These are phyloP conservation scores for Yamadazyma takamatsuzukensis DNA, from an alignment of 805 yeast genomes.

Conservation along the genomic window DNA sequence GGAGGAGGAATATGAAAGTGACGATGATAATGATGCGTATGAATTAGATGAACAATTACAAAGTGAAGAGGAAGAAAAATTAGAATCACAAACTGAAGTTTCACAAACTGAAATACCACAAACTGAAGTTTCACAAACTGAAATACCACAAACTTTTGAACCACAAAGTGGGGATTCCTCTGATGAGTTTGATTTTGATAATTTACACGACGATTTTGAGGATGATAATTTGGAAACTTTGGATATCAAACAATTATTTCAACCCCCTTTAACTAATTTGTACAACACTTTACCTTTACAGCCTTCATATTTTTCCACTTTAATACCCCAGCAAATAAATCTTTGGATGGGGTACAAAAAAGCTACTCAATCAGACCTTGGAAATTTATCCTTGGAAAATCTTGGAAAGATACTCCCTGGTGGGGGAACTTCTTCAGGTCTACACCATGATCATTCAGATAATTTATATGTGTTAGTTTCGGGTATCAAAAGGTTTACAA, in stretches of 20 bases:
- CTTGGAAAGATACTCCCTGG: constrained; percentile 48
- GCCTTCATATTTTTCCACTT: constrained; percentile 37
- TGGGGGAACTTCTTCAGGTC: constrained; percentile 63
- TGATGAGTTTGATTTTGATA: constrained; percentile 41
- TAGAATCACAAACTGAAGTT: constrained; percentile 18
- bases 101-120: background rate
- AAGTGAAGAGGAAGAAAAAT: constrained; percentile 22
- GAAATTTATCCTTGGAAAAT: constrained; percentile 13
- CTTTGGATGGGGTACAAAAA: constrained; percentile 58
- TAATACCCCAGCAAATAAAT: constrained; percentile 69
- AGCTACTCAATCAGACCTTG: constrained; percentile 1
- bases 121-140: background rate
- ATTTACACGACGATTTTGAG: constrained; percentile 50
- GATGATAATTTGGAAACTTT: constrained; percentile 18
- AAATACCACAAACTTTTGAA: background rate
- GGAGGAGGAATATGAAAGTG: constrained; percentile 12
- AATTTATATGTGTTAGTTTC: constrained; percentile 59
- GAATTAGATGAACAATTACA: constrained; percentile 16
- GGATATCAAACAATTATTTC: constrained; percentile 49
- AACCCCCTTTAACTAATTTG: constrained; percentile 54
- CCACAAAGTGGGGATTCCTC: constrained; percentile 19
- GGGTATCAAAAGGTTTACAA: constrained; percentile 64
- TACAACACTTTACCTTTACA: constrained; percentile 28
- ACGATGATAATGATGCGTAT: constrained; percentile 12
- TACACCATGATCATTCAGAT: constrained; percentile 81